Conservation (phyloP, 179 eudicot species). For the Monotropa hypopitys region DNA sequence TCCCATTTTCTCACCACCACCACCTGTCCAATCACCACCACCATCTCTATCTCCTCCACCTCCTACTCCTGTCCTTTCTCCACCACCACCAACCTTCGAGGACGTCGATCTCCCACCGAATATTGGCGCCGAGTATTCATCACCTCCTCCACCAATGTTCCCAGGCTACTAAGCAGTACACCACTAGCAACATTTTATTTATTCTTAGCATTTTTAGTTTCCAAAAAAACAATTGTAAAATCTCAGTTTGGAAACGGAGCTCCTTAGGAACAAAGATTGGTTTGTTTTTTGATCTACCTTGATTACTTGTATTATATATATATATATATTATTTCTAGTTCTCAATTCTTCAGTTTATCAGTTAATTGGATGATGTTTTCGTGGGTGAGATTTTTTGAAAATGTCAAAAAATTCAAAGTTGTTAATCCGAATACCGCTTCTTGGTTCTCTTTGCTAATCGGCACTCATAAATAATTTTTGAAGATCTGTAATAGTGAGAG, state of each 20-base stretch:
- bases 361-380: not conserved
- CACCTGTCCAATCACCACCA: conserved; percentile 1
- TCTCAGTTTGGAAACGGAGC: not conserved
- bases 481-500: no score
- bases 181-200: not conserved
- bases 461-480: no score
- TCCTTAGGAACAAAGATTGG: not conserved
- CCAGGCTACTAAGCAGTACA: conserved; percentile 29
- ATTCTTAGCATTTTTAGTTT: not conserved
- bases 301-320: not conserved
- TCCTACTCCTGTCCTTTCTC: conserved; percentile 6
- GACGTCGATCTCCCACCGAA: conserved; percentile 29
- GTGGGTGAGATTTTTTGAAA: no score
- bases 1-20: conserved; percentile 3
- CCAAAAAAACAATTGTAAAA: not conserved
- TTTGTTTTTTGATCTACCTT: not conserved
- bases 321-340: not conserved
- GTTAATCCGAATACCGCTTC: no score
- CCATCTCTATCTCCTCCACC: conserved; percentile 24
- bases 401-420: no score
- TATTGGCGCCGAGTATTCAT: conserved; percentile 23
- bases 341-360: not conserved
- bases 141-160: conserved; percentile 55
- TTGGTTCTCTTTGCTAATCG: no score
- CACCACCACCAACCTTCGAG: not conserved